Percentiles rank a stretch among this genome's conserved stretches.
Conservation (phyloP, 495 filamentous ascomycete species). For the Penicillium cinerascens region DNA sequence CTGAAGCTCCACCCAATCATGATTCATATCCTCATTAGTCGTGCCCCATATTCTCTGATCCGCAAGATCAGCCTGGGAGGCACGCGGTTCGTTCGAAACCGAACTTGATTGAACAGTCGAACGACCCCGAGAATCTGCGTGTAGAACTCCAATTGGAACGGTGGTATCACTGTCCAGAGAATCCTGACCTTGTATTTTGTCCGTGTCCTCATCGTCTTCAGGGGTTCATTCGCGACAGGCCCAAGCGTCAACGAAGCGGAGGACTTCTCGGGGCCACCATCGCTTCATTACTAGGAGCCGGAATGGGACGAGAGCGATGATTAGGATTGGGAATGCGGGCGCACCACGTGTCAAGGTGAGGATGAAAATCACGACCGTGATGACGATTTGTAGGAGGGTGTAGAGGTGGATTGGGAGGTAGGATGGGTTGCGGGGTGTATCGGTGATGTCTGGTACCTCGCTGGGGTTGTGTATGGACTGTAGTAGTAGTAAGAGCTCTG, state of each 20-base stretch:
- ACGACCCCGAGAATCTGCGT: background rate
- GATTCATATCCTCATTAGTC: conserved; percentile 3
- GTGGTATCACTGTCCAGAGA: background rate
- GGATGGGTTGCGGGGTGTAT: conserved; percentile 20
- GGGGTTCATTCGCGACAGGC: conserved; percentile 65
- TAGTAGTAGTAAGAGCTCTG: conserved; percentile 60
- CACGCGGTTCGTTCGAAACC: background rate
- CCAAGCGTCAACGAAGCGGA: conserved; percentile 66
- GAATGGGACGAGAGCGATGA: conserved; percentile 63
- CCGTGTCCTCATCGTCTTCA: conserved; percentile 55
- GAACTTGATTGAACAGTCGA: background rate
- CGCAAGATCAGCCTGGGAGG: conserved; percentile 1
- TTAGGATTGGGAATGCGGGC: conserved; percentile 63
- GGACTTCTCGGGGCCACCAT: conserved; percentile 58
- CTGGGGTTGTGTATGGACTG: conserved; percentile 27
- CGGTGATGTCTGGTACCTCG: background rate
- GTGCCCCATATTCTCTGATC: conserved; percentile 5
- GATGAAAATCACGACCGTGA: conserved; percentile 61
- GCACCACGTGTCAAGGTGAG: conserved; percentile 62
- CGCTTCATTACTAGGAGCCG: conserved; percentile 60
- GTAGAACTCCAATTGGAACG: background rate
- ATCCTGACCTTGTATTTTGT: conserved; percentile 1
- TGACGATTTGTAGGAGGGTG: conserved; percentile 57
- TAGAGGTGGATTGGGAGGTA: conserved; percentile 62
- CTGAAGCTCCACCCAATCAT: conserved; percentile 31